Evolutionary conservation across 2,329 filamentous ascomycete genomes (phyloP), one percentile per base, ranked within the genome.

Genomic region (Fusarium sterilihyphosum): DNA sequence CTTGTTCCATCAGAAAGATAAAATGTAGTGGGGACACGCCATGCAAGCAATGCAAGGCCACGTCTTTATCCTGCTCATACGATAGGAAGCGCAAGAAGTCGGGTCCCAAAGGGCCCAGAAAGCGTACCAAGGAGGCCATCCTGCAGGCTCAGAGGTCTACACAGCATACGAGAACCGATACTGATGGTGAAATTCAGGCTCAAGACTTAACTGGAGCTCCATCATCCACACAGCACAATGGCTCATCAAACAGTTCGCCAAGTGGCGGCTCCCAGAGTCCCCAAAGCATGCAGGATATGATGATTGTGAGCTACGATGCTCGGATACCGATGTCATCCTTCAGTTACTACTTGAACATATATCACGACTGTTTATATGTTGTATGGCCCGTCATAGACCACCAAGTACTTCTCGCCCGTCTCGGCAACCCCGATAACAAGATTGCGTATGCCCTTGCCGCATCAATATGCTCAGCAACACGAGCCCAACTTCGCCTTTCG

Each of bases 51-150:
- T 71, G 61, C 16, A n/a, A 40, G 1, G 44, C 38, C 4, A 65
- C 56, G 8, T 58, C 54, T 17, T 9, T 70, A 8, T 41, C 67
- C 5, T 71, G 69, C 29, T 71, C 69, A 16, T 70, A 67, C n/a
- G 46, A 56, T 9, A 60, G 69, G 22, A 62, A 67, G 47, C 69
- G 69, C 14, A 71, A 71, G 46, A 71, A 71, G 29, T 67, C 67
- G 2, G 69, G 69, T 0, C 69, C 69, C 1, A 71, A 71, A 18
- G 69, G 69, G 31, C 69, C 69, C 3, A 57, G 69, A 17, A 71
- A 71, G 26, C 67, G 57, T 12, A 71, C 69, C 17, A 71, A 71
- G 14, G 68, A 71, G 18, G 69, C 52, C 16, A 71, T 71, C 41
- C 31, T 58, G 17, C 40, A 71, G 31, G 49, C 37, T 47, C 66